Evolutionary conservation across 805 yeast species (phyloP).

Genomic region (Pichia nanzhaoensis): DNA sequence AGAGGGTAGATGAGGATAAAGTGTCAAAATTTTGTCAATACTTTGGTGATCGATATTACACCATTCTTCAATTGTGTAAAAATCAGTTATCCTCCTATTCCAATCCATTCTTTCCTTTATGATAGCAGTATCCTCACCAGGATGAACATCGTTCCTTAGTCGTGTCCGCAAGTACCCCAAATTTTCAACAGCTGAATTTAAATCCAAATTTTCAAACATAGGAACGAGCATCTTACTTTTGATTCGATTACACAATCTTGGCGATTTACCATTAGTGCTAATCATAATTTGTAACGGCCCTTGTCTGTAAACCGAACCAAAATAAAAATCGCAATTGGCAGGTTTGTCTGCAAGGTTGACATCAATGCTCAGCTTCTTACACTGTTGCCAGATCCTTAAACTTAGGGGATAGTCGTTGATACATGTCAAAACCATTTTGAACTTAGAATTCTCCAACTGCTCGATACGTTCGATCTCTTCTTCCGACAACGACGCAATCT

Average conservation of each 20-base stretch:
- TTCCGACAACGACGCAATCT: conserved; percentile 5
- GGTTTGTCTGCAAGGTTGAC: conserved; percentile 85
- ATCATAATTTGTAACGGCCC: conserved; percentile 77
- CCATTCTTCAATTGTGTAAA: conserved; percentile 53
- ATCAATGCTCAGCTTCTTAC: conserved; percentile 41
- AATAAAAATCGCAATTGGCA: conserved; percentile 76
- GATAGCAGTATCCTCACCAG: conserved; percentile 39
- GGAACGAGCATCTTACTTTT: conserved; percentile 50
- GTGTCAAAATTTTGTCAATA: conserved; percentile 37
- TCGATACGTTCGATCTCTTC: conserved; percentile 30
- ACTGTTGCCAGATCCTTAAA: conserved; percentile 46
- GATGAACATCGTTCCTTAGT: conserved; percentile 36
- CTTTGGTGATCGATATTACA: conserved; percentile 35
- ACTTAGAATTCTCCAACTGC: conserved; percentile 32
- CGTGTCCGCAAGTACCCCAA: conserved; percentile 48
- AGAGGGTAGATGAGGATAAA: conserved; percentile 44
- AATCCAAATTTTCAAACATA: conserved; percentile 33
- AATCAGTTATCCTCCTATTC: conserved; percentile 61
- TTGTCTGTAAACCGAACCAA: conserved; percentile 68
- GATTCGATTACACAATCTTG: conserved; percentile 58
- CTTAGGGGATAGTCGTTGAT: conserved; percentile 64
- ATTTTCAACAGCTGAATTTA: conserved; percentile 52
- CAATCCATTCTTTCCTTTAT: conserved; percentile 64
- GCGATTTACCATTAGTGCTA: conserved; percentile 77
- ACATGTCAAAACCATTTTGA: conserved; percentile 66